A percentile compares a stretch with the other conserved stretches of the same genome.
These are phyloP conservation scores for Hebeloma cylindrosporum DNA, from an alignment of 768 basidiomycete species.

Conservation along the genomic window DNA sequence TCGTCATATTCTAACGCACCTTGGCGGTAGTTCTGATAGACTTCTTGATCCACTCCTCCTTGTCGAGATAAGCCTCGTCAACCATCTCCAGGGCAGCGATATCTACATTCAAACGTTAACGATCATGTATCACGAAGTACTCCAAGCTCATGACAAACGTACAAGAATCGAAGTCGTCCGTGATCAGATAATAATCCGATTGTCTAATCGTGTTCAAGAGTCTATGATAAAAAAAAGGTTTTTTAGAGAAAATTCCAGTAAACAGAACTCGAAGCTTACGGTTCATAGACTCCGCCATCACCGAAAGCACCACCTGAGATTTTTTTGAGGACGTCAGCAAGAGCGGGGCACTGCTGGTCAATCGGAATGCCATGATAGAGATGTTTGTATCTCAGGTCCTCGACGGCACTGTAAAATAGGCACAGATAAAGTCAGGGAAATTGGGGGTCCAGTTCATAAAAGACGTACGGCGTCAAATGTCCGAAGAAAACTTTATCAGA, in stretches of 20 bases:
- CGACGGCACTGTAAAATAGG: constrained; percentile 54
- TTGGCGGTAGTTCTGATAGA: constrained; percentile 81
- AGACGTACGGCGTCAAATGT: constrained; percentile 66
- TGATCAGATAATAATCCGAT: constrained; percentile 76
- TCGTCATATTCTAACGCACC: constrained; percentile 31
- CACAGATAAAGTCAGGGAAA: background rate
- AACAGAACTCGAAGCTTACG: constrained; percentile 47
- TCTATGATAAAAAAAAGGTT: constrained; percentile 32
- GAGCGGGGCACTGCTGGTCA: constrained; percentile 78
- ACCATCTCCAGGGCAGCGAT: constrained; percentile 83
- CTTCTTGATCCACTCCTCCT: constrained; percentile 89
- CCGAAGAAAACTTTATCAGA: constrained; percentile 77
- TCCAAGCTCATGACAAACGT: constrained; percentile 23
- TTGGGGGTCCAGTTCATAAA: no score
- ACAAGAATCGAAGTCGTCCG: constrained; percentile 96
- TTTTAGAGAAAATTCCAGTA: no score
- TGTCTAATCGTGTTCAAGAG: constrained; percentile 76
- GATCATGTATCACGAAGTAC: background rate
- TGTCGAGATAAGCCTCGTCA: constrained; percentile 84
- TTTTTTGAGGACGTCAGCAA: constrained; percentile 76
- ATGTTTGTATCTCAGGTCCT: constrained; percentile 85
- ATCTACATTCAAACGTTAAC: constrained; percentile 42
- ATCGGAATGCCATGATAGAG: constrained; percentile 78
- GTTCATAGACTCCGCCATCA: constrained; percentile 78
- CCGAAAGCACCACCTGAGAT: constrained; percentile 82